These are phyloP conservation scores for Penicillium aurantiogriseum DNA, from an alignment of 2,329 filamentous ascomycete species.

Conservation along the genomic window DNA sequence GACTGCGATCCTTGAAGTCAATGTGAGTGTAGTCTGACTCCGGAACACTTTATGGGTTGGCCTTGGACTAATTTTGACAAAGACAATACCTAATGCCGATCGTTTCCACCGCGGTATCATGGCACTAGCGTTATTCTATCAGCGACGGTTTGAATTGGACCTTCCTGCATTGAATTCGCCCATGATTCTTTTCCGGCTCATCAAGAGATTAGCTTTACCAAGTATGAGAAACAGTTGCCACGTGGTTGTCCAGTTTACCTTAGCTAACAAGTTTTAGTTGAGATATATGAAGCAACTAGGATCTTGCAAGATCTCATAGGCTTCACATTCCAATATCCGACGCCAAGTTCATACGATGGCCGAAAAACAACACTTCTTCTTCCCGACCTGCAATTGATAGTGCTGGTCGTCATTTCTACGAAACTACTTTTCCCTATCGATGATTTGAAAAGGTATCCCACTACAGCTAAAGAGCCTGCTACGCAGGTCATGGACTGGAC, in stretches of 20 bases:
- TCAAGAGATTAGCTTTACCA: constrained; percentile 72
- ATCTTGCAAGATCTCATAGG: constrained; percentile 56
- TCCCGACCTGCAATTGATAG: constrained; percentile 73
- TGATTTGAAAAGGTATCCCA: constrained; percentile 51
- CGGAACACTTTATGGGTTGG: neutral
- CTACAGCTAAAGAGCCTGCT: constrained; percentile 55
- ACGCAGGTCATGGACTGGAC: constrained; percentile 68
- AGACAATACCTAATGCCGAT: constrained; percentile 48
- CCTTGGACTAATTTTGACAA: constrained; percentile 3
- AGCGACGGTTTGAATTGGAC: constrained; percentile 64
- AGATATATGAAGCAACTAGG: constrained; percentile 53
- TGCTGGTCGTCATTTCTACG: constrained; percentile 69
- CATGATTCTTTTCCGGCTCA: constrained; percentile 66
- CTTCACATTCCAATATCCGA: constrained; percentile 57
- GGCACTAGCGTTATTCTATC: constrained; percentile 63
- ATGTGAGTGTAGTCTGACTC: constrained; percentile 25
- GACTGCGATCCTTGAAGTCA: constrained; percentile 41
- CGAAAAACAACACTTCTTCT: constrained; percentile 50
- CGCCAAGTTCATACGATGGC: constrained; percentile 35
- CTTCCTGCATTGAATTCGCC: constrained; percentile 73
- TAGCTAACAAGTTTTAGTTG: constrained; percentile 26
- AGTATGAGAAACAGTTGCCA: constrained; percentile 48
- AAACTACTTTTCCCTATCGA: constrained; percentile 81
- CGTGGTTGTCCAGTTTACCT: neutral
- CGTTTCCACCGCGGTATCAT: constrained; percentile 65